Evolutionary conservation across 257 asterid genomes (phyloP).

Genomic region (Lithospermum erythrorhizon): DNA sequence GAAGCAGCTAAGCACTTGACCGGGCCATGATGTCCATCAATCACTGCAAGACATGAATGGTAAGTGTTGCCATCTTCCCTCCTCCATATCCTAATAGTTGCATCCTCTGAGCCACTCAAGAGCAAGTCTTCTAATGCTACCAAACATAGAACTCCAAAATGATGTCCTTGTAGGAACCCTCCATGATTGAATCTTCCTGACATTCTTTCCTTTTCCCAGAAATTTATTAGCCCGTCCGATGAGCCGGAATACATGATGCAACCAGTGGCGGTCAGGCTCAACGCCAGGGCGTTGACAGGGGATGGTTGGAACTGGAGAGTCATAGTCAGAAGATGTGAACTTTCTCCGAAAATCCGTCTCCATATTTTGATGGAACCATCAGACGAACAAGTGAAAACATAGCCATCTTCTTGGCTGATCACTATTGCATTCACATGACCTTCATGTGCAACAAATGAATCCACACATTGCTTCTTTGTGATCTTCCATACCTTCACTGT

Average conservation of each 20-base stretch:
- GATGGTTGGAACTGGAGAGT: constrained; percentile 57
- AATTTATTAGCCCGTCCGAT: constrained; percentile 60
- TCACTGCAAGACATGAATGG: constrained; percentile 54
- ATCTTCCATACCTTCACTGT: constrained; percentile 60
- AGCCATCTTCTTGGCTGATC: constrained; percentile 45
- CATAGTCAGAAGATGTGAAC: constrained; percentile 53
- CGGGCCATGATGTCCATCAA: constrained; percentile 76
- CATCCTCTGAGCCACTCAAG: constrained; percentile 69
- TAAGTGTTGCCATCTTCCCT: constrained; percentile 44
- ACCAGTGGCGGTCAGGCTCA: constrained; percentile 13
- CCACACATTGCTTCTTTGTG: constrained; percentile 32
- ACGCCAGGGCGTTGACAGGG: constrained; percentile 46
- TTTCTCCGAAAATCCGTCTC: constrained; percentile 42
- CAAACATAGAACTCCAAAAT: constrained; percentile 51
- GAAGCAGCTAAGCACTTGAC: constrained; percentile 64
- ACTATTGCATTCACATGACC: constrained; percentile 45
- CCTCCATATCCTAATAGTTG: constrained; percentile 65
- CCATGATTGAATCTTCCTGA: constrained; percentile 58
- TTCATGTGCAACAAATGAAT: constrained; percentile 57
- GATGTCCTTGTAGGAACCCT: constrained; percentile 63
- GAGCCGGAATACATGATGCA: constrained; percentile 60
- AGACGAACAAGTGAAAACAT: constrained; percentile 55
- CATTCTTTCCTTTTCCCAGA: constrained; percentile 55
- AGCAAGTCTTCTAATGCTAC: constrained; percentile 40
- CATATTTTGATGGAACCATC: constrained; percentile 63